Conservation (phyloP, 768 basidiomycete species). For the Mycena leptocephala region DNA sequence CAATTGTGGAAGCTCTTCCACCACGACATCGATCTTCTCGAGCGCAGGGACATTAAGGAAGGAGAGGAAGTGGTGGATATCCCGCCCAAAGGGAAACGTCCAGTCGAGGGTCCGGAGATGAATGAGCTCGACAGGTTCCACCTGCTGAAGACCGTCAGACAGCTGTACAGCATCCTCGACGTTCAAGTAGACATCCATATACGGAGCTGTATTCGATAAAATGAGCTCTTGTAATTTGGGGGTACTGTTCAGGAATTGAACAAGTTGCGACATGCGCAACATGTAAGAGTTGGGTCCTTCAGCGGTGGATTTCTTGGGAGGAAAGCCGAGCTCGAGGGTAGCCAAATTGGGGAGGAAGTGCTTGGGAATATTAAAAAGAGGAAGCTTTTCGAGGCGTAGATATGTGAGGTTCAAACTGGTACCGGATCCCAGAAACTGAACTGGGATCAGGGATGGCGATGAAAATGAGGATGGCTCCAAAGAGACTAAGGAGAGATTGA, state of each 20-base stretch:
- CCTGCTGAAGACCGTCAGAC: constrained; percentile 11
- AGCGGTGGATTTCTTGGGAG: constrained; percentile 42
- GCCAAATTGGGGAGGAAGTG: constrained; percentile 56
- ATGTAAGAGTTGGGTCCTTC: constrained; percentile 47
- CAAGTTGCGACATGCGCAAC: constrained; percentile 58
- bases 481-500: constrained; percentile 43
- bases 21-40: constrained; percentile 60
- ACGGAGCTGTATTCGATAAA: constrained; percentile 59
- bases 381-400: constrained; percentile 61
- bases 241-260: constrained; percentile 53
- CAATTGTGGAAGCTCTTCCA: constrained; percentile 48
- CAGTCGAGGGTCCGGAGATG: constrained; percentile 64
- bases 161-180: constrained; percentile 21
- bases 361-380: constrained; percentile 55
- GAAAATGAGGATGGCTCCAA: constrained; percentile 11
- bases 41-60: constrained; percentile 58
- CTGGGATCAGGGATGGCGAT: constrained; percentile 12
- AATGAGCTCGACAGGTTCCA: constrained; percentile 51
- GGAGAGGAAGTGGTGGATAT: constrained; percentile 61
- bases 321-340: constrained; percentile 60
- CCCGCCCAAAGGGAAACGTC: constrained; percentile 61
- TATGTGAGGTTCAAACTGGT: constrained; percentile 42
- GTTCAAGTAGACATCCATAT: constrained; percentile 51
- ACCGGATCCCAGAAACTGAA: constrained; percentile 4
- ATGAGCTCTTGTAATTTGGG: constrained; percentile 61